Evolutionary conservation across 2,329 filamentous ascomycete species (phyloP).

Genomic region (Magnaporthiopsis poae): DNA sequence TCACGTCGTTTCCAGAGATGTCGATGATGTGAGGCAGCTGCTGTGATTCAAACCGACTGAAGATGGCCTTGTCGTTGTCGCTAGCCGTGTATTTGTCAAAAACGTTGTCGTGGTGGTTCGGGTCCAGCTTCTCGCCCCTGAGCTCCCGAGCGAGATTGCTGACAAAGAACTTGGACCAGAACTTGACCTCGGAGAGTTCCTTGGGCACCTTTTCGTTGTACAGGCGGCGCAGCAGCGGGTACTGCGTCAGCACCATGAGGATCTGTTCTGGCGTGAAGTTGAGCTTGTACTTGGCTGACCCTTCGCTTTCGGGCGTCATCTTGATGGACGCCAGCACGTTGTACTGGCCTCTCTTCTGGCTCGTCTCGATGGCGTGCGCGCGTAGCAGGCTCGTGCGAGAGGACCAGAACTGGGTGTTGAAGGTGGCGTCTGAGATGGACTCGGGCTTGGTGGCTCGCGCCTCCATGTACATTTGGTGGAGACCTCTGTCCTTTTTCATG

Average conservation of each 20-base stretch:
- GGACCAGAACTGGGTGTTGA: constrained; percentile 91
- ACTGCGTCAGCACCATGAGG: constrained; percentile 82
- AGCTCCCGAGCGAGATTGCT: constrained; percentile 84
- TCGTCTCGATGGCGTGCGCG: constrained; percentile 78
- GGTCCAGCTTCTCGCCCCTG: constrained; percentile 75
- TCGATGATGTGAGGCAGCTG: constrained; percentile 84
- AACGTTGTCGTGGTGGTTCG: constrained; percentile 67
- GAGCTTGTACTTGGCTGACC: constrained; percentile 38
- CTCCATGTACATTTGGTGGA: constrained; percentile 81
- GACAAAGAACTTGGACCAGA: constrained; percentile 91
- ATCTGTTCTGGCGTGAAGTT: constrained; percentile 88
- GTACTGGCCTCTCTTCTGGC: constrained; percentile 79
- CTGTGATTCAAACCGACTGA: constrained; percentile 33
- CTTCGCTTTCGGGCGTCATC: constrained; percentile 61
- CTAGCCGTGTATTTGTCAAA: constrained; percentile 68
- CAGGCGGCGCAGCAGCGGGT: constrained; percentile 78
- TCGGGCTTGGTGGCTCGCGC: constrained; percentile 75
- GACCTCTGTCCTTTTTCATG: constrained; percentile 64
- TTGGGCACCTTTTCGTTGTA: constrained; percentile 90
- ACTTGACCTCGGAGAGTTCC: constrained; percentile 51
- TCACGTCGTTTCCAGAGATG: constrained; percentile 86
- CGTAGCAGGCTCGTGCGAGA: constrained; percentile 76
- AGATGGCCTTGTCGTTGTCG: constrained; percentile 54
- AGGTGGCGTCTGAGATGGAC: constrained; percentile 67
- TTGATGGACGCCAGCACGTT: constrained; percentile 90